Evolutionary conservation across 768 basidiomycete species (phyloP), one percentile per base, ranked within the genome.

Genomic region (Psilocybe cyanescens): DNA sequence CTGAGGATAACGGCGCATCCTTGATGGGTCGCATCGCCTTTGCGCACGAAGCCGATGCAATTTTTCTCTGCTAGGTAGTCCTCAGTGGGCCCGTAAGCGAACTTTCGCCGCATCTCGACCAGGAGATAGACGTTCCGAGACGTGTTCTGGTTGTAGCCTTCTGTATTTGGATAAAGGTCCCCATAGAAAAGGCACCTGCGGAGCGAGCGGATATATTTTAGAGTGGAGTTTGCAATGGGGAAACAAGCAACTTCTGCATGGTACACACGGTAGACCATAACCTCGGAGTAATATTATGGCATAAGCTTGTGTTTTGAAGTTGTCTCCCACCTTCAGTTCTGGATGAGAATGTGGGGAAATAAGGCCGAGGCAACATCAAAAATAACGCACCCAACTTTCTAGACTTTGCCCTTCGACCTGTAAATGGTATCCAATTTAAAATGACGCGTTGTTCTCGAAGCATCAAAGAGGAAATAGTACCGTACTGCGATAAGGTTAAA

Each of bases 151-250:
- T 87, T 80, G 68, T 86, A 91, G 62, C 88, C 86, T 71, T 90
- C 89, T 45, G 74, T 65, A 66, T 91, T 90, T 0, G 86, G 89
- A 67, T 91, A 92, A 14, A 94, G 68, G 71, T 94, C 92, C 5
- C 91, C 92, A 63, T 93, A 94, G 72, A 94, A 95, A n/a, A 93
- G 86, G 66, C 92, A 95, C 44, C 92, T 94, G 56, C 31, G 60
- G 16, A 59, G 14, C 50, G 56, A 44, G 39, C 30, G 24, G 9
- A 4, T 90, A 71, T 67, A 94, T 53, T 37, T 35, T 53, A 35
- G 30, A 8, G 16, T 6, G 41, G 14, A 19, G 49, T 41, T 30
- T 54, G 57, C 37, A 52, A 49, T 31, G 51, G 29, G 46, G 37
- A 44, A 19, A 31, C 47, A 45, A 50, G 58, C 60, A 24, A 16